Evolutionary conservation across 192 early-diverging fungal species (phyloP).

Genomic region (Coemansia sp.): DNA sequence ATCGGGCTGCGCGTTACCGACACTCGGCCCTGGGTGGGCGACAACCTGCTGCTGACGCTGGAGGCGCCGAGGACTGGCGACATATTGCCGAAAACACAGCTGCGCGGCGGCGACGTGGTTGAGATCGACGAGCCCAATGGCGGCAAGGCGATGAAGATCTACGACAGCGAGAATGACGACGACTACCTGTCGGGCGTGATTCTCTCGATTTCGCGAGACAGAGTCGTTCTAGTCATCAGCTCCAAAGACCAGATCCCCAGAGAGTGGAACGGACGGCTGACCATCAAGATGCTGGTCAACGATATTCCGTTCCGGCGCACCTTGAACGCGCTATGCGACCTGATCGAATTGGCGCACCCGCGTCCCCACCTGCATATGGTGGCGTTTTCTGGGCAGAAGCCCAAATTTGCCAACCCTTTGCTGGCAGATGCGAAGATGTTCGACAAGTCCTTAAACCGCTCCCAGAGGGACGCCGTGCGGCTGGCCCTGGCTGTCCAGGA

Average conservation of each 20-base stretch:
- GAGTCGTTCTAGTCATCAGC: neutral
- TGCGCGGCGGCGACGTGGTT: neutral
- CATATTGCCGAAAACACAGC: neutral
- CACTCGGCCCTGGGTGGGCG: neutral
- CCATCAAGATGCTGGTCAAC: neutral
- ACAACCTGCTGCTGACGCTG: neutral
- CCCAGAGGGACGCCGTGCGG: conserved; percentile 68
- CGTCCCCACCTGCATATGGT: neutral
- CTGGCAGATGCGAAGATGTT: neutral
- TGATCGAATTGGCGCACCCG: neutral
- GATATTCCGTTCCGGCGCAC: neutral
- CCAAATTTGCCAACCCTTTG: neutral
- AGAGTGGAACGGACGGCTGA: neutral
- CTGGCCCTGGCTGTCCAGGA: conserved; percentile 63
- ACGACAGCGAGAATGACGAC: neutral
- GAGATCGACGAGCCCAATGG: neutral
- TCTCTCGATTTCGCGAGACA: neutral
- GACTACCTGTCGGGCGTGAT: neutral
- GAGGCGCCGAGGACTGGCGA: neutral
- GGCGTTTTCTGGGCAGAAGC: neutral
- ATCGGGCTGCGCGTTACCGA: neutral
- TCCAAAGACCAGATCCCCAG: neutral
- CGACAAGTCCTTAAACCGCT: conserved; percentile 57
- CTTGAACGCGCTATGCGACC: neutral
- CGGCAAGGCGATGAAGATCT: neutral